Conservation (phyloP, 495 filamentous ascomycete genomes). For the Xylaria curta region DNA sequence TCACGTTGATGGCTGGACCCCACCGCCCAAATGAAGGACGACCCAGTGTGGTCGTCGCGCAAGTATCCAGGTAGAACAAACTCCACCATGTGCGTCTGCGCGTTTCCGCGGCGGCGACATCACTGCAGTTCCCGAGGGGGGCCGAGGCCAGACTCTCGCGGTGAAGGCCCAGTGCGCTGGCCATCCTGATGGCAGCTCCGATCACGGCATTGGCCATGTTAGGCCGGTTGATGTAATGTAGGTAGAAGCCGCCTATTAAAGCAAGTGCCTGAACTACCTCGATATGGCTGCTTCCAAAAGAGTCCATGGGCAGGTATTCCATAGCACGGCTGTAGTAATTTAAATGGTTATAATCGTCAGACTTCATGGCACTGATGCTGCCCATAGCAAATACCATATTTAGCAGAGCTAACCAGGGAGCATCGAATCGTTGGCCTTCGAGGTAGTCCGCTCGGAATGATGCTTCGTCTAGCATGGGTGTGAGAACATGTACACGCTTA, state of each 20-base stretch:
- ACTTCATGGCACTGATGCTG: constrained; percentile 71
- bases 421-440: constrained; percentile 68
- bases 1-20: constrained; percentile 75
- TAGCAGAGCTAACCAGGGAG: constrained; percentile 75
- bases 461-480: constrained; percentile 79
- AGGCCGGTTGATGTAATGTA: constrained; percentile 80
- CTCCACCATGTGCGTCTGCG: constrained; percentile 81
- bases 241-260: constrained; percentile 77
- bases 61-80: constrained; percentile 79
- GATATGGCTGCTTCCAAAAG: constrained; percentile 71
- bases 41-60: constrained; percentile 78
- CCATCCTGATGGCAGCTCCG: constrained; percentile 74
- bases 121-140: constrained; percentile 47
- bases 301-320: constrained; percentile 70
- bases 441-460: constrained; percentile 76
- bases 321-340: constrained; percentile 76
- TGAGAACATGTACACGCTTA: constrained; percentile 73
- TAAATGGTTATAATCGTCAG: constrained; percentile 73
- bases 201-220: constrained; percentile 74
- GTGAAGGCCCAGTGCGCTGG: constrained; percentile 74
- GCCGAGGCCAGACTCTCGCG: constrained; percentile 67
- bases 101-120: constrained; percentile 64
- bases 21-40: constrained; percentile 77
- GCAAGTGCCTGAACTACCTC: constrained; percentile 74
- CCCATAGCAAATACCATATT: constrained; percentile 86